A percentile compares a stretch with the other conserved stretches of the same genome.
Evolutionary conservation across 2,329 filamentous ascomycete genomes (phyloP).

Genomic region (Colletotrichum sojae): DNA sequence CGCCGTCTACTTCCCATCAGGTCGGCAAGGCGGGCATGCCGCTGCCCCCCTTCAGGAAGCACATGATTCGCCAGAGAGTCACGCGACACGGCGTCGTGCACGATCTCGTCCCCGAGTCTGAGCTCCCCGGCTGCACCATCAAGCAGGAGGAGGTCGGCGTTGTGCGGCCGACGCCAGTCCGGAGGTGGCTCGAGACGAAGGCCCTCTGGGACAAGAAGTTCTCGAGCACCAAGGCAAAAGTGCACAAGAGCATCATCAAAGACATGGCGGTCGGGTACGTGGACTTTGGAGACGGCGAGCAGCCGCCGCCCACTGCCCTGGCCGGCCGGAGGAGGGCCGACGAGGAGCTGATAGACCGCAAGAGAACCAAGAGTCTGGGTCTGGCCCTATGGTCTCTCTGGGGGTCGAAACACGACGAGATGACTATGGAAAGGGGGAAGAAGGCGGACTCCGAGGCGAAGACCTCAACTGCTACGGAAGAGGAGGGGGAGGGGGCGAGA

Average conservation of each 20-base stretch:
- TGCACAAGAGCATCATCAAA: constrained; percentile 80
- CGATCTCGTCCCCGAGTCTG: constrained; percentile 73
- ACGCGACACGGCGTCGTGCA: constrained; percentile 83
- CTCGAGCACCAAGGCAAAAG: constrained; percentile 75
- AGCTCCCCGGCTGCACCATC: constrained; percentile 77
- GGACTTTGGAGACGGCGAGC: constrained; percentile 78
- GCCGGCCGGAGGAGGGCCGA: constrained; percentile 75
- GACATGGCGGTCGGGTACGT: constrained; percentile 82
- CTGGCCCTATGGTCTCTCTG: constrained; percentile 88
- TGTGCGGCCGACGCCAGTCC: constrained; percentile 83
- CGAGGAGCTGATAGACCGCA: constrained; percentile 63
- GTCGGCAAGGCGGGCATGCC: constrained; percentile 91
- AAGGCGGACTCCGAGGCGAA: constrained; percentile 57
- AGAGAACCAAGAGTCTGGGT: constrained; percentile 78
- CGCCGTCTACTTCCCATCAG: constrained; percentile 46
- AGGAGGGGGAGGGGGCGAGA: constrained; percentile 60
- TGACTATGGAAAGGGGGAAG: constrained; percentile 73
- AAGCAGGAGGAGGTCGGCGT: constrained; percentile 78
- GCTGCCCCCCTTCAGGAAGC: constrained; percentile 81
- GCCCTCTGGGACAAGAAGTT: constrained; percentile 81
- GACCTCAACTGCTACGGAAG: constrained; percentile 52
- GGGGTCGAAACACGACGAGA: constrained; percentile 91
- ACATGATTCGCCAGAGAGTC: constrained; percentile 94
- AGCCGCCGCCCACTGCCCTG: constrained; percentile 86
- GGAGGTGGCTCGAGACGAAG: constrained; percentile 86